These are phyloP conservation scores for Rhodotorula sp. DNA, from an alignment of 1,284 basidiomycete species.

Conservation along the genomic window DNA sequence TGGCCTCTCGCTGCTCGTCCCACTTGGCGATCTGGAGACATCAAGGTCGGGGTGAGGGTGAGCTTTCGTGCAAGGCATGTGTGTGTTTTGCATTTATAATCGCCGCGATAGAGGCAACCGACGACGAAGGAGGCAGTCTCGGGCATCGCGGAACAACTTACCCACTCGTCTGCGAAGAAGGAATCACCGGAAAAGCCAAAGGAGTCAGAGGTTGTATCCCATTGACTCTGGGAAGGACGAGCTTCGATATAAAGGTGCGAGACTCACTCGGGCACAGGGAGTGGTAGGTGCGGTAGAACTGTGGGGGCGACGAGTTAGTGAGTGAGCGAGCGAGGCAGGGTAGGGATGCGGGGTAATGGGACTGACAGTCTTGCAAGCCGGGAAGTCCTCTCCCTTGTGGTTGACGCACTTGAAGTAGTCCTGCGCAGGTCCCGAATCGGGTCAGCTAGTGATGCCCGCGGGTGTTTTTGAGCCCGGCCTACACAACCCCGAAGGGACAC, in stretches of 20 bases:
- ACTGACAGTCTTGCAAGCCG: conserved; percentile 78
- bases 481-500: not conserved
- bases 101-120: no score
- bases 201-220: not conserved
- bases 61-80: conserved; percentile 44
- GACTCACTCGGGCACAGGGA: conserved; percentile 95
- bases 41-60: no score
- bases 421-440: conserved; percentile 17
- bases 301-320: not conserved
- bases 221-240: no score
- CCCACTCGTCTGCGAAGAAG: no score
- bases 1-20: conserved; percentile 88
- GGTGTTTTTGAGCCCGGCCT: not conserved
- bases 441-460: not conserved
- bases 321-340: no score
- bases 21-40: conserved; percentile 69
- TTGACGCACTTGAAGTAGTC: conserved; percentile 96
- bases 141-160: no score
- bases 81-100: no score
- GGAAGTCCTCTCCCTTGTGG: conserved; percentile 96
- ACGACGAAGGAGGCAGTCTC: no score
- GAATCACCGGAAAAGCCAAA: no score
- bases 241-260: not conserved
- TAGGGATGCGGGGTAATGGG: no score
- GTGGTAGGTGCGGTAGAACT: conserved; percentile 95